Conservation (phyloP, 2,329 filamentous ascomycete genomes). For the Phyllosticta citriasiana region DNA sequence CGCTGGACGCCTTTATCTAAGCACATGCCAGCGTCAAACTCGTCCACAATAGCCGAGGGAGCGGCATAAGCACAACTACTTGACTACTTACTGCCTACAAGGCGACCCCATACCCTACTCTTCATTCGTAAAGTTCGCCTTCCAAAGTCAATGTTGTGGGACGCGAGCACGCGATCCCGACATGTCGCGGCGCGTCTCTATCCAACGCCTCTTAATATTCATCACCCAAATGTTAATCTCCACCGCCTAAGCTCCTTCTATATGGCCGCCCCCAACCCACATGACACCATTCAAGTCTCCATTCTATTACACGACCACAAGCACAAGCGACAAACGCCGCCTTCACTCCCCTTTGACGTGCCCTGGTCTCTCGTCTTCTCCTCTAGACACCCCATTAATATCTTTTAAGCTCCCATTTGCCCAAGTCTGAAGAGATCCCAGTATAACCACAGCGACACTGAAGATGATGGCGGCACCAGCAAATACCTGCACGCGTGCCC, state of each 20-base stretch:
- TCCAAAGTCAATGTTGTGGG: not conserved
- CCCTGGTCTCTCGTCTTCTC: not conserved
- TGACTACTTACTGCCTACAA: not conserved
- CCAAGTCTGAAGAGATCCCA: not conserved
- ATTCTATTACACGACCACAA: not conserved
- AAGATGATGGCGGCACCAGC: conserved; percentile 20
- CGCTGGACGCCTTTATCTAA: not conserved
- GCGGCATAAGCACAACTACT: not conserved
- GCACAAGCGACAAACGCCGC: not conserved
- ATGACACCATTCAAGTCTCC: not conserved
- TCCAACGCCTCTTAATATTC: not conserved
- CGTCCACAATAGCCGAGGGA: not conserved
- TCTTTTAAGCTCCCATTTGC: not conserved
- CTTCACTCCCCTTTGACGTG: not conserved
- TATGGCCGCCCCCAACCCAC: not conserved
- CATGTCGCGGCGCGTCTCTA: not conserved
- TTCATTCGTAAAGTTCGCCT: not conserved
- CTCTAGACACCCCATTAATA: not conserved
- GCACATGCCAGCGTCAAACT: not conserved
- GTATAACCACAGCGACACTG: not conserved
- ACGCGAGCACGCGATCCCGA: not conserved
- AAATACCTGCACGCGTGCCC: conserved; percentile 60
- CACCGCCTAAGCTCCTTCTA: not conserved
- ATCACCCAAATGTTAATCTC: not conserved
- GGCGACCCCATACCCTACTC: not conserved